Conservation (phyloP, 495 filamentous ascomycete genomes). For the Alectoria sarmentosa region DNA sequence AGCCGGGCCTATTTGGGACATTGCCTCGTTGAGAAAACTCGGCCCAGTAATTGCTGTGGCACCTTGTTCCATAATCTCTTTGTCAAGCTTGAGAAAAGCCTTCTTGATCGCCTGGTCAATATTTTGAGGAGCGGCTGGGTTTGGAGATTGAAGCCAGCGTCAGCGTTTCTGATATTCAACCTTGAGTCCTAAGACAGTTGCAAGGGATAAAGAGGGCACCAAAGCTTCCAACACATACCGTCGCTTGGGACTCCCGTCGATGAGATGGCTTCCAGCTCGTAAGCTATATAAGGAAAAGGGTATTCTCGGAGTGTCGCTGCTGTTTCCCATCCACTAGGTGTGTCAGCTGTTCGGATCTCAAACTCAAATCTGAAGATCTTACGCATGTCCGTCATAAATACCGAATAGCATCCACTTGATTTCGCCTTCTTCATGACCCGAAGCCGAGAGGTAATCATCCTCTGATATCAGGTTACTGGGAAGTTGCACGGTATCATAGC, state of each 20-base stretch:
- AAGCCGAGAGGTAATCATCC: slow-evolving; percentile 8
- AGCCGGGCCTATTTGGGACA: slow-evolving; percentile 37
- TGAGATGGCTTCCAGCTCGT: slow-evolving; percentile 30
- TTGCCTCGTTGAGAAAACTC: slow-evolving; percentile 29
- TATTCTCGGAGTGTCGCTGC: slow-evolving; percentile 36
- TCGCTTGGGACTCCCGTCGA: slow-evolving; percentile 12
- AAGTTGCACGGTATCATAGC: slow-evolving; percentile 12
- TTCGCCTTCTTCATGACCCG: slow-evolving; percentile 19
- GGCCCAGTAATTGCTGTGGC: slow-evolving; percentile 24
- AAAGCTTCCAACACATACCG: neutral
- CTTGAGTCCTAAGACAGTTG: neutral
- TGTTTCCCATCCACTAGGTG: slow-evolving; percentile 35
- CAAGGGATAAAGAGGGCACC: neutral
- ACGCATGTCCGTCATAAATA: slow-evolving; percentile 46
- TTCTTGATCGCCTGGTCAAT: slow-evolving; percentile 39
- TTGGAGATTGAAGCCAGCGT: neutral
- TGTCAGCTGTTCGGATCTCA: slow-evolving; percentile 2
- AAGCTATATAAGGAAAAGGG: slow-evolving; percentile 38
- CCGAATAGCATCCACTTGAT: slow-evolving; percentile 43
- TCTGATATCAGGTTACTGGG: slow-evolving; percentile 17
- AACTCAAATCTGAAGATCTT: neutral
- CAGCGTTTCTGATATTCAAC: neutral
- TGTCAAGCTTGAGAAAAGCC: slow-evolving; percentile 46
- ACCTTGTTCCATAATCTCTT: slow-evolving; percentile 42
- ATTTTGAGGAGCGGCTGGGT: slow-evolving; percentile 23